Evolutionary conservation across 139 green algal genomes (phyloP).

Genomic region (Raphidocelis subcapitata): DNA sequence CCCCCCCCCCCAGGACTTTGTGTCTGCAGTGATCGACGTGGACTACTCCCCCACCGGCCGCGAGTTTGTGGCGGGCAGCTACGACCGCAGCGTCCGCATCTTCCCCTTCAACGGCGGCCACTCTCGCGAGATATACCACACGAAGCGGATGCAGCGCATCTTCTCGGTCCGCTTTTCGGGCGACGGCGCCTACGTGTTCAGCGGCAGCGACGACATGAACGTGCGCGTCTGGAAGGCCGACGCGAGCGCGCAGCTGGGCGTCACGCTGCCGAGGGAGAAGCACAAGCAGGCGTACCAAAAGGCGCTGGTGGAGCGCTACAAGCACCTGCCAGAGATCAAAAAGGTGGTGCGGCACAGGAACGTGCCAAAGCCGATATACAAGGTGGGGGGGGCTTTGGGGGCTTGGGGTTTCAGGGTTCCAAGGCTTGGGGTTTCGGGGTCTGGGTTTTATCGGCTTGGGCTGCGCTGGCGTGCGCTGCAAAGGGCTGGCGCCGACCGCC

Average conservation of each 20-base stretch:
- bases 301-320: conserved; percentile 89
- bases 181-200: conserved; percentile 94
- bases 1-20: conserved; percentile 71
- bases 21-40: conserved; percentile 95
- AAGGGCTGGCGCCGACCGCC: too few species aligned
- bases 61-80: conserved; percentile 96
- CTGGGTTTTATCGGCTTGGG: too few species aligned
- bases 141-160: conserved; percentile 96
- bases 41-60: conserved; percentile 96
- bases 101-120: conserved; percentile 88
- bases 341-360: conserved; percentile 87
- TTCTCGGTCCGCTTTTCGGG: conserved; percentile 85
- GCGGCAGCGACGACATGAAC: conserved; percentile 90
- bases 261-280: conserved; percentile 84
- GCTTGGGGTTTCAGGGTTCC: neutral
- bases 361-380: conserved; percentile 87
- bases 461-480: too few species aligned
- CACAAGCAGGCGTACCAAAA: conserved; percentile 81
- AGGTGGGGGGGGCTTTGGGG: conserved; percentile 45
- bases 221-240: conserved; percentile 90
- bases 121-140: conserved; percentile 85
- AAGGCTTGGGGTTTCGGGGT: neutral
- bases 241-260: conserved; percentile 85
- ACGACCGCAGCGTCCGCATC: conserved; percentile 94
- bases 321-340: conserved; percentile 93